A percentile compares a stretch with the other conserved stretches of the same genome.
phyloP scores from a whole-genome alignment of 495 filamentous ascomycete species.

The Bombardia bombarda region DNA sequence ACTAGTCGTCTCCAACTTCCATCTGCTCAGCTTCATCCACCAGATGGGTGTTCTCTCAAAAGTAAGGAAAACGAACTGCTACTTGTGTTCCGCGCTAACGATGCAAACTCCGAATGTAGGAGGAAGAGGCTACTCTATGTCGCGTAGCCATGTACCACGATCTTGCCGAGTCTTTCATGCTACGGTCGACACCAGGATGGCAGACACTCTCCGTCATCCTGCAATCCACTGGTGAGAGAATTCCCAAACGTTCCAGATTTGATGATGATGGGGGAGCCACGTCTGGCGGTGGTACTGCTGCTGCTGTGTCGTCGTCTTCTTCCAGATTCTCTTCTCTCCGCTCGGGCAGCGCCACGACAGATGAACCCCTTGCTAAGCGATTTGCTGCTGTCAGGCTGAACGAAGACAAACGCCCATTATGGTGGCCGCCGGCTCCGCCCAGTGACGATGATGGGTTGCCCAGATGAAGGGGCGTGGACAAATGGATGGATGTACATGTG shows the following conservation, averaged over 20 bases:
- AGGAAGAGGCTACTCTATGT: constrained; percentile 82
- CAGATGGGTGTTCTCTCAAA: constrained; percentile 72
- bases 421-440: background rate
- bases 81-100: too few species aligned
- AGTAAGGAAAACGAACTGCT: constrained; percentile 33
- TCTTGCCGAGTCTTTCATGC: constrained; percentile 65
- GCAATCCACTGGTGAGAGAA: constrained; percentile 92
- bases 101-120: too few species aligned
- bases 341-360: constrained; percentile 24
- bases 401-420: constrained; percentile 16
- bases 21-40: constrained; percentile 82
- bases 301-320: constrained; percentile 2
- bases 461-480: too few species aligned
- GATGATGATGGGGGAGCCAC: constrained; percentile 31
- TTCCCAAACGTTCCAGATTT: constrained; percentile 69
- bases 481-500: too few species aligned
- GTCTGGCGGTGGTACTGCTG: constrained; percentile 17
- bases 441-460: too few species aligned
- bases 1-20: constrained; percentile 78
- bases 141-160: constrained; percentile 73
- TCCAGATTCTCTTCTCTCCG: constrained; percentile 11
- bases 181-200: constrained; percentile 83
- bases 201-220: constrained; percentile 87
- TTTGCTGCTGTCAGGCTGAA: constrained; percentile 96
- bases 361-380: constrained; percentile 92